phyloP scores from a whole-genome alignment of 306 rosid species.

The Cercis canadensis region DNA sequence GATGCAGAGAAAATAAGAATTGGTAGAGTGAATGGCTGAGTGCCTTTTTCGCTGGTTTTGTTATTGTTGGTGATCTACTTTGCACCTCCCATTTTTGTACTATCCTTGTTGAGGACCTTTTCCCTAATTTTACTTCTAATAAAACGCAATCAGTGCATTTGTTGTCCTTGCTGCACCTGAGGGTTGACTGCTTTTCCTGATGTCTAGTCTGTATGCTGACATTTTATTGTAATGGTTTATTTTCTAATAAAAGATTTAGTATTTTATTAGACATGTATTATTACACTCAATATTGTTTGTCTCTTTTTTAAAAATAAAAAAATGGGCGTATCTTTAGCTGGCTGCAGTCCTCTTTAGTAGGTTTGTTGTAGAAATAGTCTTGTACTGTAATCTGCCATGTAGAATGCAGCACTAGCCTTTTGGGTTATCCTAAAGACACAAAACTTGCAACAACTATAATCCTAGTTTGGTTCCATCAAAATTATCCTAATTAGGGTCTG shows the following conservation, averaged over 20 bases:
- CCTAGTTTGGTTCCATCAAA: too few species aligned
- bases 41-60: neutral
- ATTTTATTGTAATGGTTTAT: neutral
- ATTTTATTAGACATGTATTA: conserved; percentile 1
- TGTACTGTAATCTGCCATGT: neutral
- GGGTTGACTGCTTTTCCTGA: conserved; percentile 8
- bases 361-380: conserved; percentile 1
- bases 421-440: conserved; percentile 1
- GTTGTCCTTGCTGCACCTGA: neutral
- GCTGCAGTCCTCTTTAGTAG: neutral
- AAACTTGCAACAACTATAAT: neutral
- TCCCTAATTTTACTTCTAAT: neutral
- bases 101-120: too few species aligned
- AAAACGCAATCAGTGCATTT: neutral
- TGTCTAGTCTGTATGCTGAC: neutral
- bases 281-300: neutral
- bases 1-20: neutral
- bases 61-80: too few species aligned
- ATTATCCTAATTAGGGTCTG: too few species aligned
- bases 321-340: conserved; percentile 6
- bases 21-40: neutral
- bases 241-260: neutral
- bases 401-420: conserved; percentile 8
- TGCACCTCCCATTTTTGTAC: too few species aligned
- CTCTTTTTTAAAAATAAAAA: neutral